Evolutionary conservation across 176 grass and related monocot species (phyloP).

Genomic region (Ensete glaucum): DNA sequence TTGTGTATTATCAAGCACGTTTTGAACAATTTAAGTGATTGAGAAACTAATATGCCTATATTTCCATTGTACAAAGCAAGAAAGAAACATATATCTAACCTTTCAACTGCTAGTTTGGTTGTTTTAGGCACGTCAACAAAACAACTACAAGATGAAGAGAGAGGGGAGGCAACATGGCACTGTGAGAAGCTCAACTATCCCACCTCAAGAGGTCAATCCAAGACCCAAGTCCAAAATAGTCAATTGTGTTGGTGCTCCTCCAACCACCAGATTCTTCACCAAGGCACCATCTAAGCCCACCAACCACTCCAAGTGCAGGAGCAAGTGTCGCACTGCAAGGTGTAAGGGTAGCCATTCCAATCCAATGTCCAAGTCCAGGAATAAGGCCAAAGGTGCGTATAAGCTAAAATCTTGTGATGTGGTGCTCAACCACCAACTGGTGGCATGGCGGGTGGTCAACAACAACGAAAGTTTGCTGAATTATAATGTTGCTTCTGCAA

Average conservation of each 20-base stretch:
- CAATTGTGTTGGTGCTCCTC: neutral
- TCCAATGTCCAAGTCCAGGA: conserved; percentile 13
- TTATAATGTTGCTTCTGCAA: neutral
- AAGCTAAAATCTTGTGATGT: conserved; percentile 15
- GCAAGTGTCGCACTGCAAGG: conserved; percentile 11
- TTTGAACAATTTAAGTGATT: too few relatives aligned
- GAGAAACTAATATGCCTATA: too few relatives aligned
- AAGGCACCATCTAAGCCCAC: conserved; percentile 25
- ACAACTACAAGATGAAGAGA: neutral
- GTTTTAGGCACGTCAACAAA: too few relatives aligned
- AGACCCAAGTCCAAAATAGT: neutral
- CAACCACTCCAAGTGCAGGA: conserved; percentile 31
- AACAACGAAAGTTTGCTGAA: neutral
- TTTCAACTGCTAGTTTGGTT: too few relatives aligned
- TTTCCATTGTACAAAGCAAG: too few relatives aligned
- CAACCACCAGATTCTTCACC: conserved; percentile 9
- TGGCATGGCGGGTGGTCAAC: neutral
- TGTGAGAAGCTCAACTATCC: neutral
- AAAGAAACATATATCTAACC: too few relatives aligned
- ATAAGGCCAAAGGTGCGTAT: conserved; percentile 16
- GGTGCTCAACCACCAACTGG: neutral
- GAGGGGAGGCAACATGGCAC: conserved; percentile 10
- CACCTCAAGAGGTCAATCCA: neutral
- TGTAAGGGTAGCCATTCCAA: conserved; percentile 11
- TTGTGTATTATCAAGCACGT: too few relatives aligned